These are phyloP conservation scores for Myotisia sp. DNA, from an alignment of 2,329 filamentous ascomycete species.

Conservation along the genomic window DNA sequence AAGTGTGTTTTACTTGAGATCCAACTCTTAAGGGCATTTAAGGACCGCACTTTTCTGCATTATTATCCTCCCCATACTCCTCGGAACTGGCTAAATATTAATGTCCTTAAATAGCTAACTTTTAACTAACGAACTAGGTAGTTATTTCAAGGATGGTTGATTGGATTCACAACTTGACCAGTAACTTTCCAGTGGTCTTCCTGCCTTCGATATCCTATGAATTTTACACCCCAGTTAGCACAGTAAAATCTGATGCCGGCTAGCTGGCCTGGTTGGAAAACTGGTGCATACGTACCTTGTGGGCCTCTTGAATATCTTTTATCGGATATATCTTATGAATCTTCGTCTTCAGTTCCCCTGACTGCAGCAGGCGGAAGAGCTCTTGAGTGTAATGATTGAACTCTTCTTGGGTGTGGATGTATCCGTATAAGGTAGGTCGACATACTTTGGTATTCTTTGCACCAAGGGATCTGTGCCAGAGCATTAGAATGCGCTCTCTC, in stretches of 20 bases:
- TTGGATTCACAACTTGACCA: conserved; percentile 47
- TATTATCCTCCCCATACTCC: too few species aligned
- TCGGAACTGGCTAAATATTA: too few species aligned
- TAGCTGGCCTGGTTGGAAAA: too few species aligned
- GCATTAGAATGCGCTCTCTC: conserved; percentile 1
- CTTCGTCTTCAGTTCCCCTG: conserved; percentile 54
- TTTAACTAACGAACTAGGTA: too few species aligned
- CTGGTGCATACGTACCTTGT: conserved; percentile 32
- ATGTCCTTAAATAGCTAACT: too few species aligned
- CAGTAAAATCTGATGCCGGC: neutral
- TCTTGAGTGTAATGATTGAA: conserved; percentile 55
- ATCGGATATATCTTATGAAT: conserved; percentile 68
- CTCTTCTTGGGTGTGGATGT: conserved; percentile 55
- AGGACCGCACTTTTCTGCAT: too few species aligned
- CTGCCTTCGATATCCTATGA: conserved; percentile 58
- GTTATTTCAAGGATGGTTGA: too few species aligned
- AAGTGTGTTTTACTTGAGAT: too few species aligned
- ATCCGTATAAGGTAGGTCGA: conserved; percentile 59
- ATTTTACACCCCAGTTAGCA: neutral
- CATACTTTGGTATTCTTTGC: conserved; percentile 65
- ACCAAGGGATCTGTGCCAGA: conserved; percentile 37
- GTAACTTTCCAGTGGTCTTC: conserved; percentile 69
- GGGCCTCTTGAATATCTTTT: conserved; percentile 56
- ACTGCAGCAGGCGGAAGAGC: conserved; percentile 56
- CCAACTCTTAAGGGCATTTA: too few species aligned